phyloP scores from a whole-genome alignment of 1,284 basidiomycete species.

The Xerocomus amazonicus region DNA sequence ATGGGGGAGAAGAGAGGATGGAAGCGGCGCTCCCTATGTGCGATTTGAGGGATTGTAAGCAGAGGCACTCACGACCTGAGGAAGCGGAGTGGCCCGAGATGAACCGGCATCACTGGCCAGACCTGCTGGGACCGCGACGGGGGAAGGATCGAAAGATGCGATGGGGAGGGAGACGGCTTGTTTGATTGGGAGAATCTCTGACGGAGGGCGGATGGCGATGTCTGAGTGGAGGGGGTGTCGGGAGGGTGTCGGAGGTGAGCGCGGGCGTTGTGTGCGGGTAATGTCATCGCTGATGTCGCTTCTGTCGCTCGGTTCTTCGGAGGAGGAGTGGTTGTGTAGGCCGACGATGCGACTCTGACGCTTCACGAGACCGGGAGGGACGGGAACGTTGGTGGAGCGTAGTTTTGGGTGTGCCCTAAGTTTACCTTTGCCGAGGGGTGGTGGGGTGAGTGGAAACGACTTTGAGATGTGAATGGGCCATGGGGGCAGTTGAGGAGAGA shows the following conservation, averaged over 20 bases:
- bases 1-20: slow-evolving; percentile 9
- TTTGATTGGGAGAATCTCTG: slow-evolving; percentile 11
- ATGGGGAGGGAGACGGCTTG: slow-evolving; percentile 14
- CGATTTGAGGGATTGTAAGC: slow-evolving; percentile 16
- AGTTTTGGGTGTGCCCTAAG: slow-evolving; percentile 30
- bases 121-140: slow-evolving; percentile 3
- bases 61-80: slow-evolving; percentile 27
- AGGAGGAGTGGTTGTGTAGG: slow-evolving; percentile 26
- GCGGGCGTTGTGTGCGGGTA: slow-evolving; percentile 3
- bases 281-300: slow-evolving; percentile 24
- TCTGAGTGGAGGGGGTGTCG: slow-evolving; percentile 4
- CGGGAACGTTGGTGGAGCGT: slow-evolving; percentile 24
- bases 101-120: neutral
- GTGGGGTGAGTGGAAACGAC: slow-evolving; percentile 29
- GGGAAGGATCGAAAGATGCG: slow-evolving; percentile 7
- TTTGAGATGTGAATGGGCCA: slow-evolving; percentile 31
- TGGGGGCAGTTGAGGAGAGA: slow-evolving; percentile 20
- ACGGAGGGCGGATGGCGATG: neutral
- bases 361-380: slow-evolving; percentile 31
- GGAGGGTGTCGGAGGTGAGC: neutral
- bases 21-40: slow-evolving; percentile 6
- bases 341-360: slow-evolving; percentile 23
- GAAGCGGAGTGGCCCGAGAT: slow-evolving; percentile 12
- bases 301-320: slow-evolving; percentile 30
- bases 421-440: slow-evolving; percentile 24